Evolutionary conservation across 169 alveolate genomes (phyloP).

Genomic region (Plasmodium gonderi): DNA sequence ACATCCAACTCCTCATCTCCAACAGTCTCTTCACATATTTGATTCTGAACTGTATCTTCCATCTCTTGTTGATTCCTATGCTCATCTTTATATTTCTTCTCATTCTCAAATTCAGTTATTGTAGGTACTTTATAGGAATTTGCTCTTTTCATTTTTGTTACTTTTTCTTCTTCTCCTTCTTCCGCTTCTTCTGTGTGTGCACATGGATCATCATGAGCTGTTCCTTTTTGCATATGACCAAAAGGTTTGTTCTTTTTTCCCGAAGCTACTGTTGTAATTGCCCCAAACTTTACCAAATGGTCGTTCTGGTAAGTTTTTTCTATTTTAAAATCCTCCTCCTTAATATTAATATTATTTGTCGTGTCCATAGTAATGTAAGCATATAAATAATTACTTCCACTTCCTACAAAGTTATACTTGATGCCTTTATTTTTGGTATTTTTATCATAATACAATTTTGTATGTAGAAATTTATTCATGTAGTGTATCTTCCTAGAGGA

Average conservation of each 20-base stretch:
- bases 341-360: conserved; percentile 13
- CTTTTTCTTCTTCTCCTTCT: conserved; percentile 10
- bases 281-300: neutral
- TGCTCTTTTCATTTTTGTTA: neutral
- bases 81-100: neutral
- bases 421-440: conserved; percentile 4
- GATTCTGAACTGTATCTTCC: neutral
- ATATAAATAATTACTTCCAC: conserved; percentile 38
- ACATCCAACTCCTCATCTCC: neutral
- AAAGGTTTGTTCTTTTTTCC: neutral
- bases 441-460: neutral
- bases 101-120: neutral
- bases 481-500: conserved; percentile 9
- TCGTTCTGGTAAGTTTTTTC: neutral
- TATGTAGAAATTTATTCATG: conserved; percentile 28
- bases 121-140: neutral
- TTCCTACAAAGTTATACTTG: conserved; percentile 46
- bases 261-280: neutral
- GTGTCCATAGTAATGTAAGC: conserved; percentile 19
- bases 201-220: neutral
- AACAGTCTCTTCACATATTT: neutral
- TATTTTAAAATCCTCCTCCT: neutral
- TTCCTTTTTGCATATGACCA: neutral
- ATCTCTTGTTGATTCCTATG: neutral
- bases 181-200: neutral